Evolutionary conservation across 2,329 filamentous ascomycete genomes (phyloP).

Genomic region (Fusarium mexicanum): DNA sequence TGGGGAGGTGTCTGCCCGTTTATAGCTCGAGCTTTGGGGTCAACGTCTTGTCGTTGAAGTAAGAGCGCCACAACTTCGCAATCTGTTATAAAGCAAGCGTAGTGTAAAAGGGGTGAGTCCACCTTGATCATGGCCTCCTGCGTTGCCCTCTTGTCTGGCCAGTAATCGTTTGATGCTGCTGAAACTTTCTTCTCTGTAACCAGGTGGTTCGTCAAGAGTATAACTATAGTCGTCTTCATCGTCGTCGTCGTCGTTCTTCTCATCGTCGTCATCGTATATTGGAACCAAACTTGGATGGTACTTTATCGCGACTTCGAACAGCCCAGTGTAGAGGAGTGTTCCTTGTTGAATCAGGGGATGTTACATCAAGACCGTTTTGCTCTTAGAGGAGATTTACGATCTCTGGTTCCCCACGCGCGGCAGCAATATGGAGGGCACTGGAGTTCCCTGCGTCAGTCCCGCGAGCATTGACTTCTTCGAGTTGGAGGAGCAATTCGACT

Average conservation of each 20-base stretch:
- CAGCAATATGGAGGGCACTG: not conserved
- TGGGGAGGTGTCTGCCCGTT: slow-evolving; percentile 13
- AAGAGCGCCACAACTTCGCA: not conserved
- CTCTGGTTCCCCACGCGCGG: not conserved
- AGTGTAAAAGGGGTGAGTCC: not conserved
- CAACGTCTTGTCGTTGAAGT: slow-evolving; percentile 4
- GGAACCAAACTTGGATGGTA: not conserved
- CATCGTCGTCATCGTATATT: not conserved
- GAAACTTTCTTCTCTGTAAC: not conserved
- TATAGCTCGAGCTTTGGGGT: not conserved
- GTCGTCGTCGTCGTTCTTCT: not conserved
- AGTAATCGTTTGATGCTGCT: slow-evolving; percentile 6
- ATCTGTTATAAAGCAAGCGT: not conserved
- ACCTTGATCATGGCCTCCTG: not conserved
- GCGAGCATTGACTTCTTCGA: not conserved
- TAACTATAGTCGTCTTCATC: no score
- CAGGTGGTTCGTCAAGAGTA: not conserved
- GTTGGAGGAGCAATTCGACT: not conserved
- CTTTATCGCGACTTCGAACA: not conserved
- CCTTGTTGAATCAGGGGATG: not conserved
- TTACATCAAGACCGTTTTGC: not conserved
- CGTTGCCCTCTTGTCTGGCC: not conserved
- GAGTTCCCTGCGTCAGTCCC: not conserved
- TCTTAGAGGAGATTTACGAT: slow-evolving; percentile 2
- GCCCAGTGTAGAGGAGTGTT: slow-evolving; percentile 7